A percentile compares a stretch with the other conserved stretches of the same genome.
These are phyloP conservation scores for Ceratocystiopsis sp. DNA, from an alignment of 2,329 filamentous ascomycete species.

Conservation along the genomic window DNA sequence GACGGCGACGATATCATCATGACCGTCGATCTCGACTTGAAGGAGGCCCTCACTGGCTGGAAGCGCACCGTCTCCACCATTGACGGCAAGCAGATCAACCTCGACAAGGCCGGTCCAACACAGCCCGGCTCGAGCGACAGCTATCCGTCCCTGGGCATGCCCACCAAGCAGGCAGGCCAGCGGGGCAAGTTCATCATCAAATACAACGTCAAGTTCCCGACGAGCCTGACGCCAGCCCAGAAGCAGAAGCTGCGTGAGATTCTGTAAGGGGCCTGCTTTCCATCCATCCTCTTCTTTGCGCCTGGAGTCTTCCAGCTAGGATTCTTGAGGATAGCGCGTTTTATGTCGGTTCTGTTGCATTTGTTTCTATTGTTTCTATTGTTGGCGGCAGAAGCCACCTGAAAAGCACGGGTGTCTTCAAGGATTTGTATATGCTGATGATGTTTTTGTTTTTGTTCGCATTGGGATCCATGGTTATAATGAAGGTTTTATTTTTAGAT, in stretches of 20 bases:
- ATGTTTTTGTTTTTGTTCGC: no score
- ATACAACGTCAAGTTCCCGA: conserved; percentile 87
- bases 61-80: conserved; percentile 82
- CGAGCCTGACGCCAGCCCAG: conserved; percentile 55
- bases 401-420: no score
- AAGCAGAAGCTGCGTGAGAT: conserved; percentile 71
- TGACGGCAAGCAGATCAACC: conserved; percentile 67
- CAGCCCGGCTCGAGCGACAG: conserved; percentile 65
- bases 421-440: no score
- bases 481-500: no score
- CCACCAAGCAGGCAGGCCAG: conserved; percentile 71
- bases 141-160: conserved; percentile 85
- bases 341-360: no score
- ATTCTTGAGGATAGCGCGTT: no score
- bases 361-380: no score
- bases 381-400: no score
- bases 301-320: no score
- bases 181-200: conserved; percentile 78
- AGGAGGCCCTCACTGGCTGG: conserved; percentile 93
- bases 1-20: conserved; percentile 77
- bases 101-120: conserved; percentile 71
- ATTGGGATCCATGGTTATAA: no score
- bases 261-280: conserved; percentile 25
- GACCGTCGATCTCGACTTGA: conserved; percentile 66
- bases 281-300: no score